Percentiles rank a stretch among this genome's conserved stretches.
Conservation (phyloP, 331 rosid species). For the Malus hybrid region DNA sequence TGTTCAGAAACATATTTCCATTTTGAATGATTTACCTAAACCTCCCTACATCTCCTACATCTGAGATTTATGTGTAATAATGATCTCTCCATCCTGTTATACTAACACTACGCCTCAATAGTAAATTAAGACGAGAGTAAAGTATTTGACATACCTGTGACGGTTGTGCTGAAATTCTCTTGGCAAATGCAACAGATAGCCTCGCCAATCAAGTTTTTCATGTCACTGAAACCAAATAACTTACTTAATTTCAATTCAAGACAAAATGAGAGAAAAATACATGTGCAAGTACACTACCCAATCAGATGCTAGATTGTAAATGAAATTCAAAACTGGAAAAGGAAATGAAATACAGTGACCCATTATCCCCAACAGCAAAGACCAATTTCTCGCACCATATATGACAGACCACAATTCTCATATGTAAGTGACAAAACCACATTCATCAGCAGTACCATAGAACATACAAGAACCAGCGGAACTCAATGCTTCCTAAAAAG, state of each 20-base stretch:
- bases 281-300: not conserved
- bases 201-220: constrained; percentile 87
- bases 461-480: not conserved
- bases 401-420: not conserved
- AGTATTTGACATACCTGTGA: constrained; percentile 47
- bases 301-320: not conserved
- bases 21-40: not conserved
- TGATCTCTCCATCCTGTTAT: not conserved
- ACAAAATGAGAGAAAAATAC: not conserved
- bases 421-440: not conserved
- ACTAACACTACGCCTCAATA: not conserved
- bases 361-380: not conserved
- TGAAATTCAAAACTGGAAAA: not conserved
- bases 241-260: not conserved
- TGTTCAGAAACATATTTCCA: not conserved
- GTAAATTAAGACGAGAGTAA: not conserved
- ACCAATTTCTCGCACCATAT: too few relatives aligned
- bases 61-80: not conserved
- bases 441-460: not conserved
- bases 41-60: not conserved
- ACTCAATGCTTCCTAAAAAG: not conserved
- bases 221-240: constrained; percentile 57
- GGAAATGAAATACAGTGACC: not conserved
- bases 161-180: constrained; percentile 73
- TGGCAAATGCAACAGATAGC: constrained; percentile 81